A percentile compares a stretch with the other conserved stretches of the same genome.
Evolutionary conservation across 164 flowering plant genomes (phyloP).

Genomic region (Piper betle): DNA sequence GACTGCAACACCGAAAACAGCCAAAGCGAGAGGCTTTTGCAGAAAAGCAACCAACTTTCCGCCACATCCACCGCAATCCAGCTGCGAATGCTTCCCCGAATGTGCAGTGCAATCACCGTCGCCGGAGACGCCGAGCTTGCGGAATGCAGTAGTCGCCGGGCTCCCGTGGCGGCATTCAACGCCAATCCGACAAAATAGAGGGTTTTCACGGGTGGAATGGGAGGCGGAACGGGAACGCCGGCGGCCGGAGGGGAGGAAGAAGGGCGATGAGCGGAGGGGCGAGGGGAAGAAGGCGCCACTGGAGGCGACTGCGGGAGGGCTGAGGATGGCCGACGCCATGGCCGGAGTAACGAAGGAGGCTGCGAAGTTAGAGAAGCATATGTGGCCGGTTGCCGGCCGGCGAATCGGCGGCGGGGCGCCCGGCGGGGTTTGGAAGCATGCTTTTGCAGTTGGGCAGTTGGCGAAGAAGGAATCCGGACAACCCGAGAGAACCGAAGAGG

Average conservation of each 20-base stretch:
- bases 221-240: background rate
- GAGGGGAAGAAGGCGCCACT: background rate
- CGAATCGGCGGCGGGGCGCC: background rate
- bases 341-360: background rate
- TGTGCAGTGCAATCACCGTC: background rate
- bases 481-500: background rate
- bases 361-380: too few species aligned
- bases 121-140: background rate
- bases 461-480: background rate
- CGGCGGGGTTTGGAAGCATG: background rate
- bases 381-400: background rate
- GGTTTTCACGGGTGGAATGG: background rate
- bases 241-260: background rate
- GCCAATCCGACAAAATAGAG: background rate
- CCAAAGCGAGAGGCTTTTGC: slow-evolving; percentile 22
- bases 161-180: background rate
- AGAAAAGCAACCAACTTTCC: slow-evolving; percentile 6
- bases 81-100: too few species aligned
- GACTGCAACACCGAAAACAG: slow-evolving; percentile 35
- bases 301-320: background rate
- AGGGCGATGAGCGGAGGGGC: background rate
- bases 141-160: background rate
- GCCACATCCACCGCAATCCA: background rate
- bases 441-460: background rate
- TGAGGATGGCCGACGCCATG: background rate